These are phyloP conservation scores for Cnidoscolus chayamansa DNA, from an alignment of 441 rosid species.

Conservation along the genomic window DNA sequence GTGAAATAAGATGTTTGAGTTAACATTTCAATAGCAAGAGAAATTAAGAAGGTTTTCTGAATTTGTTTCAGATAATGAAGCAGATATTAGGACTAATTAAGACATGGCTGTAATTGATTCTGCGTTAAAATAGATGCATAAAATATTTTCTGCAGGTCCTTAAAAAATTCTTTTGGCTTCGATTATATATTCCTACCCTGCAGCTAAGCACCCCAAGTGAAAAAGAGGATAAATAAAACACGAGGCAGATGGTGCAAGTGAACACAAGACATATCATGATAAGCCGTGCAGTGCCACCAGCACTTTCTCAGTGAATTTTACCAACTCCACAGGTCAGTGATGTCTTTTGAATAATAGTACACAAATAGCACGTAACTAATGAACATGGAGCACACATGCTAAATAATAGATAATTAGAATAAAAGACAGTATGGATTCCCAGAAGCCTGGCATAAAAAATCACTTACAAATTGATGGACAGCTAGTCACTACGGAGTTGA, in stretches of 20 bases:
- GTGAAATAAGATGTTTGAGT: conserved; percentile 9
- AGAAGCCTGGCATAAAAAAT: no score
- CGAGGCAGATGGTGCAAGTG: no score
- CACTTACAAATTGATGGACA: no score
- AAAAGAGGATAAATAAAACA: not conserved
- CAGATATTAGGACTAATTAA: not conserved
- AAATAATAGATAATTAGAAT: no score
- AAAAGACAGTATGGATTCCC: no score
- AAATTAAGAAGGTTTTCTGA: not conserved
- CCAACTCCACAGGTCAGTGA: not conserved
- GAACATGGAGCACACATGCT: no score
- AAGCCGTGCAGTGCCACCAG: not conserved
- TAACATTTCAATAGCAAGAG: not conserved
- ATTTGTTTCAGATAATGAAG: not conserved
- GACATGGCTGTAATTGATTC: not conserved
- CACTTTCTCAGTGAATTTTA: not conserved
- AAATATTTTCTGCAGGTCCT: not conserved
- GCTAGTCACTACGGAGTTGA: not conserved
- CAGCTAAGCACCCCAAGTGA: no score
- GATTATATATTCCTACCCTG: not conserved
- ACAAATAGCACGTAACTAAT: not conserved
- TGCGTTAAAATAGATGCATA: not conserved
- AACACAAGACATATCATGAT: no score
- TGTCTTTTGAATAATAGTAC: not conserved
- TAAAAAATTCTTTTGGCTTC: not conserved